phyloP scores from a whole-genome alignment of 2,329 filamentous ascomycete genomes.

The Colletotrichum sidae region DNA sequence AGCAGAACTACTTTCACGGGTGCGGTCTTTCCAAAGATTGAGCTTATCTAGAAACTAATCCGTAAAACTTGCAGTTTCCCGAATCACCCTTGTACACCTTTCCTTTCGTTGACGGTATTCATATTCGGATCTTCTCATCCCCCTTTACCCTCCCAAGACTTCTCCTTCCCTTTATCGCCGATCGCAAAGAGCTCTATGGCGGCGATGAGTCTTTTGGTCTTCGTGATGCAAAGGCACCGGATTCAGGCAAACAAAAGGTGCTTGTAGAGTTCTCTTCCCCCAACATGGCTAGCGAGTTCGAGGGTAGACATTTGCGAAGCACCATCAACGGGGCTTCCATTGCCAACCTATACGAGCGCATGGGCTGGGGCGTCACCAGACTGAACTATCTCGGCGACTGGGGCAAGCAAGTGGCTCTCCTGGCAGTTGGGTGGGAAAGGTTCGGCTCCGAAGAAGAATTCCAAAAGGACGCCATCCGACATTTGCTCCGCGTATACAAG shows the following conservation, averaged over 20 bases:
- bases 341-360: constrained; percentile 74
- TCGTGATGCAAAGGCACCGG: constrained; percentile 56
- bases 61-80: constrained; percentile 56
- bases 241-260: constrained; percentile 59
- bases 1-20: constrained; percentile 15
- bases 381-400: constrained; percentile 86
- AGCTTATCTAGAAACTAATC: background rate
- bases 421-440: constrained; percentile 75
- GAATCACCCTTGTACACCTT: constrained; percentile 67
- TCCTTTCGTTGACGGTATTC: constrained; percentile 66
- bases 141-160: constrained; percentile 65
- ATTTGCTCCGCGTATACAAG: constrained; percentile 79
- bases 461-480: constrained; percentile 74
- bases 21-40: fast-evolving
- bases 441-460: constrained; percentile 76
- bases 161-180: constrained; percentile 69
- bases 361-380: constrained; percentile 77
- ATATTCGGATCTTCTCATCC: constrained; percentile 76
- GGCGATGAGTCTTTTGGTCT: constrained; percentile 69
- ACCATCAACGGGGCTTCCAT: constrained; percentile 83
- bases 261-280: constrained; percentile 81
- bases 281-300: constrained; percentile 83
- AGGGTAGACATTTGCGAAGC: constrained; percentile 79
- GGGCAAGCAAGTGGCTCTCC: constrained; percentile 78
- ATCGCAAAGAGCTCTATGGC: constrained; percentile 67